phyloP scores from a whole-genome alignment of 495 filamentous ascomycete species.

The Neurospora sp. region DNA sequence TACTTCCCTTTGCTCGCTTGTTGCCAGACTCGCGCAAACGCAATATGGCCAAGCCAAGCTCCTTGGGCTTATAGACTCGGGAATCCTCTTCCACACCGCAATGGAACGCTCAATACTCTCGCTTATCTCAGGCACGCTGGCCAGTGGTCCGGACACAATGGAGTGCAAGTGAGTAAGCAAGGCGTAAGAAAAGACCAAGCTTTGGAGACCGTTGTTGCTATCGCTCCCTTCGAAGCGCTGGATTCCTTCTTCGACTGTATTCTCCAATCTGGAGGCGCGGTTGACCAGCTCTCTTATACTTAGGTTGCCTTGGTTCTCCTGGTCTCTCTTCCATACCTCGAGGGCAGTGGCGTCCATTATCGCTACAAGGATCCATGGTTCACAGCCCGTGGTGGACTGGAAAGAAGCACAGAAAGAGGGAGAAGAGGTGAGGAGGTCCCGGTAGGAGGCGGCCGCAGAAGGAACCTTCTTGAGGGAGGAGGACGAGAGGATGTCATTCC shows the following conservation, averaged over 20 bases:
- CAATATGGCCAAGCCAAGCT: slow-evolving; percentile 3
- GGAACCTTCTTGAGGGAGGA: neutral
- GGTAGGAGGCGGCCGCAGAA: neutral
- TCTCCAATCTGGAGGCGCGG: neutral
- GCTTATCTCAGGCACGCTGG: neutral
- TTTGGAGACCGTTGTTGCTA: neutral
- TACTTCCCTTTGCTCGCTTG: neutral
- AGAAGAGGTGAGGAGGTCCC: neutral
- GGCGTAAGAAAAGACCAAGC: neutral
- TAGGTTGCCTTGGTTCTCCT: neutral
- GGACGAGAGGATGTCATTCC: slow-evolving; percentile 2
- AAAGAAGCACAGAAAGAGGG: neutral
- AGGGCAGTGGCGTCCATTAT: neutral
- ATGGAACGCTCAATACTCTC: neutral
- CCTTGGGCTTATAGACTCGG: neutral
- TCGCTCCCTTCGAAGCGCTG: neutral
- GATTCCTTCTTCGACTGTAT: neutral
- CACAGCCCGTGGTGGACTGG: neutral
- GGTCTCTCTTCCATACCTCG: neutral
- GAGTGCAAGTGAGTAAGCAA: slow-evolving; percentile 1
- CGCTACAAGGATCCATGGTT: neutral
- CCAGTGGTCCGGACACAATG: neutral
- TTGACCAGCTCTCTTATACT: neutral
- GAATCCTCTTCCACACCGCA: neutral
- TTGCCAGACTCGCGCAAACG: slow-evolving; percentile 1